Base-by-base conservation (phyloP, 495 filamentous ascomycete species). In the Podospora fimiseda region DNA sequence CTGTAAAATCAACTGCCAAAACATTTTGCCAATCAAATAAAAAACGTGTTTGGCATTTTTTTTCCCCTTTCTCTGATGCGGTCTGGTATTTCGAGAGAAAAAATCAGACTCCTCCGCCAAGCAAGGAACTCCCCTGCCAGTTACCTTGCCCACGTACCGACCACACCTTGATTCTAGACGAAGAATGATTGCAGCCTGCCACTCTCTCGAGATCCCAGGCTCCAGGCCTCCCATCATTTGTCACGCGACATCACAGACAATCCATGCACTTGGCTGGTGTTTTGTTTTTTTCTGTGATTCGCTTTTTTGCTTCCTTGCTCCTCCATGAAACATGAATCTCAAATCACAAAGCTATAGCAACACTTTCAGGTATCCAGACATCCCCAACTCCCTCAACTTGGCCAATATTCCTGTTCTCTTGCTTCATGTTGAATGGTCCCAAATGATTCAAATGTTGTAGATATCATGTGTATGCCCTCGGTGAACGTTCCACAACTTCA, bases 71-170 rank as follows among this genome's bases (percentile, higher is more conserved):
- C 8, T n/a, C 6, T n/a, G 15, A 22, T 9, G 11, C 23, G 16
- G 21, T 9, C 44, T 44, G 39, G 49, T 8, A 30, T 47, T 47
- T 47, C 24, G 44, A 22, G 24, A n/a, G n/a, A n/a, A n/a, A n/a
- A n/a, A 51, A 52, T 52, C 49, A 52, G 27, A 18, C 41, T n/a
- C 11, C 27, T 33, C 44, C 44, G 14, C 23, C 8, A 24, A 15
- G 44, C 44, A 47, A 23, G 44, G 44, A 23, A 30, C n/a, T 23
- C 44, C 23, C 23, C 20, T n/a, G n/a, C 15, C 44, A 3, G 21
- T 47, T 3, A 11, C 33, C 22, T 16, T 33, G 27, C 27, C 5
- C 11, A n/a, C n/a, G n/a, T n/a, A n/a, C 27, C 27, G 11, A 33
- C 27, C 27, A 6, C 11, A 11, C 27, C 5, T 11, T 42, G 39